phyloP scores from a whole-genome alignment of 768 basidiomycete genomes.

The Heimioporus sp. region DNA sequence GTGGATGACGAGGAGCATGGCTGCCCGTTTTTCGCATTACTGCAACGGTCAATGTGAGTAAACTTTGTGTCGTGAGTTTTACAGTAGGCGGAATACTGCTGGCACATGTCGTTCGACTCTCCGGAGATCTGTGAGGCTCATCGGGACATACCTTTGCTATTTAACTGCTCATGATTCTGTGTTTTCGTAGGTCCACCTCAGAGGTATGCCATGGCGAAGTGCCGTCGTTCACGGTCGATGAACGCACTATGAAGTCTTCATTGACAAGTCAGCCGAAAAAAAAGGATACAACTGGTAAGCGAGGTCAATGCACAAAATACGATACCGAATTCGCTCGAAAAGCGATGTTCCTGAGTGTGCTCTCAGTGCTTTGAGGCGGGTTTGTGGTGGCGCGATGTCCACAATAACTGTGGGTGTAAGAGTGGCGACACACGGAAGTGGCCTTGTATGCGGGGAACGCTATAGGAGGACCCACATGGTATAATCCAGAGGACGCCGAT shows the following conservation, averaged over 20 bases:
- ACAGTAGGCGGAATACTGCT: constrained; percentile 7
- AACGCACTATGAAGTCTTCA: constrained; percentile 2
- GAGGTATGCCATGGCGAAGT: not conserved
- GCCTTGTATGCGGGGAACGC: not conserved
- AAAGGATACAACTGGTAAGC: not conserved
- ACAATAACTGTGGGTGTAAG: not conserved
- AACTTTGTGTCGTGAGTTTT: constrained; percentile 1
- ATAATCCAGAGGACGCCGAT: not conserved
- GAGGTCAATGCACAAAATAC: not conserved
- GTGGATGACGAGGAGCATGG: not conserved
- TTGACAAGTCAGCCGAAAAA: not conserved
- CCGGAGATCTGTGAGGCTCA: constrained; percentile 4
- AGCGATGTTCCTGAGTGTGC: not conserved
- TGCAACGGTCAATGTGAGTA: no score
- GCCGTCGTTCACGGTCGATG: not conserved
- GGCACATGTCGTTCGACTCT: constrained; percentile 18
- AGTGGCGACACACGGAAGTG: constrained; percentile 7
- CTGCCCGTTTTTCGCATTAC: no score
- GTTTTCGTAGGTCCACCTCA: not conserved
- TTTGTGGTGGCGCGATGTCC: constrained; percentile 17
- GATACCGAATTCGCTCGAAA: constrained; percentile 6
- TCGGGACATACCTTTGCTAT: constrained; percentile 15
- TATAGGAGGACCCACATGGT: constrained; percentile 3
- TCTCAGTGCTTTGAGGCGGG: constrained; percentile 4
- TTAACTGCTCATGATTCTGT: constrained; percentile 14